Percentiles rank a stretch among this genome's conserved stretches.
phyloP scores from a whole-genome alignment of 305 asterid species.

The Salvia sclarea region DNA sequence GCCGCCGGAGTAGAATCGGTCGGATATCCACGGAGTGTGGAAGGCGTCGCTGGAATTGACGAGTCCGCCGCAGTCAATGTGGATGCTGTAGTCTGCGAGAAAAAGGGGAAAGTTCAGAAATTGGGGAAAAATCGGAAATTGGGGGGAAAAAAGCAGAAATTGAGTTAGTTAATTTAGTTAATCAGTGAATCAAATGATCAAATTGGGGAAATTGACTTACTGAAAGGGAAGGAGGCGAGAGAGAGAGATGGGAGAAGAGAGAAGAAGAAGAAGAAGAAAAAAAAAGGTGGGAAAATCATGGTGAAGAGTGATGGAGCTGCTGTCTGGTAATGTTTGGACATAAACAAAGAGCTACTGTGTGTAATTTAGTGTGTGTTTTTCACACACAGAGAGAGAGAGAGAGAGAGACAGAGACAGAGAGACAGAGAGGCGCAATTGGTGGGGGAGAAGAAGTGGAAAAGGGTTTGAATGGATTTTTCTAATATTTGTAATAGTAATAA shows the following conservation, averaged over 20 bases:
- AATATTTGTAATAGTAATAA: too few species aligned
- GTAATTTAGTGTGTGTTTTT: conserved; percentile 7
- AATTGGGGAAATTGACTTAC: conserved; percentile 43
- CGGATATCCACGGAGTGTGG: conserved; percentile 75
- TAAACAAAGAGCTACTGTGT: conserved; percentile 26
- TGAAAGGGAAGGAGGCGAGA: conserved; percentile 53
- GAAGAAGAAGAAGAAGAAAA: conserved; percentile 34
- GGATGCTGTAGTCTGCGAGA: conserved; percentile 56
- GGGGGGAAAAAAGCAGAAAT: too few species aligned
- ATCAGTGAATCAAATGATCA: too few species aligned
- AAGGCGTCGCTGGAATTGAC: conserved; percentile 71
- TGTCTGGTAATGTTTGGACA: conserved; percentile 45
- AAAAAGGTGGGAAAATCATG: conserved; percentile 47
- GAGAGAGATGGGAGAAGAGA: conserved; percentile 36
- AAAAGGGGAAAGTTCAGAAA: neutral
- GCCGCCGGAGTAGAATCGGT: conserved; percentile 83
- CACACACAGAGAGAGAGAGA: too few species aligned
- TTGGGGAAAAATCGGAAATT: too few species aligned
- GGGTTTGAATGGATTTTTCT: neutral
- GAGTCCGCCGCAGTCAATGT: conserved; percentile 78
- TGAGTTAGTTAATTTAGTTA: conserved; percentile 9
- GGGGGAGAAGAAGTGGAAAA: conserved; percentile 31
- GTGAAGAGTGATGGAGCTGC: conserved; percentile 35
- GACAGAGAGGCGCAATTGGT: conserved; percentile 40
- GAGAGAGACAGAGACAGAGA: conserved; percentile 17